Evolutionary conservation across 1,284 basidiomycete genomes (phyloP), one percentile per base, ranked within the genome.

Genomic region (Papiliotrema terrestris): DNA sequence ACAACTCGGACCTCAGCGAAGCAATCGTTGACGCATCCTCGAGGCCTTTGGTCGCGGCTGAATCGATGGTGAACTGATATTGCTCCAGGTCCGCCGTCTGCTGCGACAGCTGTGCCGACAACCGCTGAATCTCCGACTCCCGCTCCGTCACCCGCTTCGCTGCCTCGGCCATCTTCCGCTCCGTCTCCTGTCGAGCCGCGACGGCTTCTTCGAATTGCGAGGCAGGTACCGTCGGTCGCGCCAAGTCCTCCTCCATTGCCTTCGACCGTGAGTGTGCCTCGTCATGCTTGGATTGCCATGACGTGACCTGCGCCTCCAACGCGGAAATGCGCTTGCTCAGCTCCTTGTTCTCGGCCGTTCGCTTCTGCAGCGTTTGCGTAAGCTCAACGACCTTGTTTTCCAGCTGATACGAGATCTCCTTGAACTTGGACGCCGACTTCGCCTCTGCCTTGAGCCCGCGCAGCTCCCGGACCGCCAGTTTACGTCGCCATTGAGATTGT

Each of bases 321-420:
- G 88, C 84, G 20, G 80, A 76, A 39, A 98, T 81, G 68, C 86
- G 86, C 29, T 78, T 78, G 61, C 88, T 86, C 39, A 98, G 80
- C 58, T 86, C 86, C 78, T 92, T 95, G 81, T 91, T 95, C 79
- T 98, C 95, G 60, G 85, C 84, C 9, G 87, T 94, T 41, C 95
- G 86, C 71, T 84, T 88, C 76, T 98, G 96, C 17, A 98, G 82
- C n/a, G 81, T 86, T 74, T 98, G 96, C 0, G 96, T 98, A 65
- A 99, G 87, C 74, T 98, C 95, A 57, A 99, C 91, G 47, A 98
- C 96, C 80, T 98, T 99, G 83, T 98, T 98, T 80, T 99, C 96
- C 58, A 99, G 83, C 66, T 86, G 86, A 75, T 98, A 98, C 0
- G 96, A 98, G 62, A 97, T 97, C 79, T 98, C 96, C 79, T 98